Percentiles rank a stretch among this genome's conserved stretches.
Evolutionary conservation across 208 protist genomes (phyloP).

Genomic region (Angomonas ambiguus): DNA sequence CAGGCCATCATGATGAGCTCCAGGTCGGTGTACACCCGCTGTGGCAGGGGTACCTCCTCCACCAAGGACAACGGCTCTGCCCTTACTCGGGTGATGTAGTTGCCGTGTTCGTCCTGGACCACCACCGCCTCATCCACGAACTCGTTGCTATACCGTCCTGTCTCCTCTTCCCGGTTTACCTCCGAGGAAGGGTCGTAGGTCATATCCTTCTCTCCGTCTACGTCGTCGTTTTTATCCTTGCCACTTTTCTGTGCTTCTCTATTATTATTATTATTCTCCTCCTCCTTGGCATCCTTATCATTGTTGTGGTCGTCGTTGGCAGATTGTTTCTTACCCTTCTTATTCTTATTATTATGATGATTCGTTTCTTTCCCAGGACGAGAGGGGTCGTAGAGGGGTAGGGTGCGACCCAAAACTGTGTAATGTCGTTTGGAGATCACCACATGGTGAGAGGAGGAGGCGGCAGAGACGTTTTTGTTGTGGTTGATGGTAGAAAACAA

Average conservation of each 20-base stretch:
- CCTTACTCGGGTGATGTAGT: slow-evolving; percentile 58
- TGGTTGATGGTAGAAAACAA: too few species aligned
- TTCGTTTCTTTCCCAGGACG: too few species aligned
- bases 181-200: background rate
- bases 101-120: slow-evolving; percentile 61
- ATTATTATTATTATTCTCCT: too few species aligned
- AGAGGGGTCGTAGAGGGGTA: too few species aligned
- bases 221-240: background rate
- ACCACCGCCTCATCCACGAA: slow-evolving; percentile 55
- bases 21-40: slow-evolving; percentile 69
- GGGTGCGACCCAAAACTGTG: too few species aligned
- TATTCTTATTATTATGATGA: too few species aligned
- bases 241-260: too few species aligned
- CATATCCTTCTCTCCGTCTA: background rate
- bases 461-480: too few species aligned
- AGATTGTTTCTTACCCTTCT: too few species aligned
- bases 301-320: background rate
- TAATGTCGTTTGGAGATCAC: too few species aligned
- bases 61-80: slow-evolving; percentile 74
- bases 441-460: too few species aligned
- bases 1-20: slow-evolving; percentile 88
- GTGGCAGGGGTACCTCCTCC: slow-evolving; percentile 76
- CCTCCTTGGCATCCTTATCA: too few species aligned
- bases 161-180: slow-evolving; percentile 7
- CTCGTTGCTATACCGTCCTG: slow-evolving; percentile 18